Evolutionary conservation across 306 rosid genomes (phyloP).

Genomic region (Castanopsis chinensis): DNA sequence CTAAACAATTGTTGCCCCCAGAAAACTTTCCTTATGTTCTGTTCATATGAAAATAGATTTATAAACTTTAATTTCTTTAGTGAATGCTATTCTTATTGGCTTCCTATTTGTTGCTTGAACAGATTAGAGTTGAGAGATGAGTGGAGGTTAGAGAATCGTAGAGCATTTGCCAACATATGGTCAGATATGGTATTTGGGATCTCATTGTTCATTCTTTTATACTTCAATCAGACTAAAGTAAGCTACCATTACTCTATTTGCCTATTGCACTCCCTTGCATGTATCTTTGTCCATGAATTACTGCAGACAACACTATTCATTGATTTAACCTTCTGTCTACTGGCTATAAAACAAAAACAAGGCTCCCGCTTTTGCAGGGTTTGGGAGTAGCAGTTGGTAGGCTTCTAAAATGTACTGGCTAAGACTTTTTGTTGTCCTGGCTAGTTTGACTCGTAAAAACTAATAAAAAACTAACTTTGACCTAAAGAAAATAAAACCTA

Average conservation of each 20-base stretch:
- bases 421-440: too few relatives aligned
- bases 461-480: too few relatives aligned
- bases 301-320: not conserved
- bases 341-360: not conserved
- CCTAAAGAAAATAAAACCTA: too few relatives aligned
- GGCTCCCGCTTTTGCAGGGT: too few relatives aligned
- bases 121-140: constrained; percentile 90
- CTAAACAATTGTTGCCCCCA: not conserved
- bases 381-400: too few relatives aligned
- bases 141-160: constrained; percentile 87
- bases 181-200: constrained; percentile 84
- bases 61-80: constrained; percentile 11
- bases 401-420: too few relatives aligned
- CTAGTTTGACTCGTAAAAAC: too few relatives aligned
- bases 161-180: constrained; percentile 96
- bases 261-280: constrained; percentile 14
- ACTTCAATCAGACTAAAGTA: constrained; percentile 83
- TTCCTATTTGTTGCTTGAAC: constrained; percentile 35
- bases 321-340: not conserved
- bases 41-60: not conserved
- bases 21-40: not conserved
- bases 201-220: constrained; percentile 85
- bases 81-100: constrained; percentile 24
- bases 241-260: constrained; percentile 36
- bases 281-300: not conserved